Evolutionary conservation across 2,329 filamentous ascomycete species (phyloP).

Genomic region (Periconia sp.): DNA sequence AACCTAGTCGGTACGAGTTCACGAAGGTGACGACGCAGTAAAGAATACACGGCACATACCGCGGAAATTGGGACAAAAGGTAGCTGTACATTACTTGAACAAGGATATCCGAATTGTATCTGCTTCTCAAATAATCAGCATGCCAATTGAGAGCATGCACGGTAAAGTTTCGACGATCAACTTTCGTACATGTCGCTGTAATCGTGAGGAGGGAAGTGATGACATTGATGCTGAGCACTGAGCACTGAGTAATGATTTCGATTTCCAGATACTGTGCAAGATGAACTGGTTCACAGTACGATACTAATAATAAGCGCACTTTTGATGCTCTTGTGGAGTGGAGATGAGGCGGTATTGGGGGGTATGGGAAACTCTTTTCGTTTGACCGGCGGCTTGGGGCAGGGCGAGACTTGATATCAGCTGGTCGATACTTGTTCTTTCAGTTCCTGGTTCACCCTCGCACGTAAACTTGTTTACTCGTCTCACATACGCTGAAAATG

Average conservation of each 20-base stretch:
- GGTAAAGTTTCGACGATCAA: slow-evolving; percentile 23
- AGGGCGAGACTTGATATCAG: no score
- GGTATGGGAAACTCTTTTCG: no score
- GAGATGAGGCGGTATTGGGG: no score
- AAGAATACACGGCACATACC: neutral
- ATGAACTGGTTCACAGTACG: no score
- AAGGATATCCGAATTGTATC: neutral
- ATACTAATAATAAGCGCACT: no score
- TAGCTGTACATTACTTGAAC: slow-evolving; percentile 10
- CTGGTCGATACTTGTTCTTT: no score
- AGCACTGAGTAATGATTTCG: no score
- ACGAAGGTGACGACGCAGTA: neutral
- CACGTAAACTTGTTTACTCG: neutral
- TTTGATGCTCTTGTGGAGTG: no score
- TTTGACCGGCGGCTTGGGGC: no score
- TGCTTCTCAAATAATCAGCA: slow-evolving; percentile 20
- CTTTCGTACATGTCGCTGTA: slow-evolving; percentile 23
- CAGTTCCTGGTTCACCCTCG: no score
- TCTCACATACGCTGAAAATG: neutral
- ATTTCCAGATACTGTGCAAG: no score
- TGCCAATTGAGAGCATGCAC: slow-evolving; percentile 27
- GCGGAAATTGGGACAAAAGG: slow-evolving; percentile 24
- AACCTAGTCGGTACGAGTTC: neutral
- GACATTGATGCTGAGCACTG: slow-evolving; percentile 27
- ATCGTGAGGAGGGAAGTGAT: slow-evolving; percentile 26